Percentiles rank a stretch among this genome's conserved stretches.
phyloP scores from a whole-genome alignment of 352 stramenopile species.

The Pythium phragmitis region DNA sequence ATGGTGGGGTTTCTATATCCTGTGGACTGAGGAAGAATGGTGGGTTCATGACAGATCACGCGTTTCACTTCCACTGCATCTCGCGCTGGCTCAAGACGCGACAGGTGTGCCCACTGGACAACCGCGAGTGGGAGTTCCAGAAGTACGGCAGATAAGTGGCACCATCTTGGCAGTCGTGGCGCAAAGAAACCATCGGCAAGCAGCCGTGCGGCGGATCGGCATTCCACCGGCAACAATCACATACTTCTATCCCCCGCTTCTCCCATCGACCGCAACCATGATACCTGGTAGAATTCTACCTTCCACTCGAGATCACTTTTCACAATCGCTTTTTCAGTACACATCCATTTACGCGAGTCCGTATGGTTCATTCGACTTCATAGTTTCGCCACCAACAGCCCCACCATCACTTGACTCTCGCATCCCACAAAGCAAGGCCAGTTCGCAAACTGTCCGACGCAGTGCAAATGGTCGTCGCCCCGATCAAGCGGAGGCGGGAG shows the following conservation, averaged over 20 bases:
- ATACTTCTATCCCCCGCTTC: too few relatives aligned
- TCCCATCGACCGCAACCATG: too few relatives aligned
- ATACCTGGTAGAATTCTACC: not conserved
- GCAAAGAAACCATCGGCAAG: not conserved
- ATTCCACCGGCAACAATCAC: too few relatives aligned
- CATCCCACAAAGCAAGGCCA: too few relatives aligned
- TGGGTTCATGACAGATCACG: conserved; percentile 92
- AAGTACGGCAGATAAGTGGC: conserved; percentile 90
- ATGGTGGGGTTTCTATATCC: not conserved
- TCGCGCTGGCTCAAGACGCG: conserved; percentile 99
- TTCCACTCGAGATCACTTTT: not conserved
- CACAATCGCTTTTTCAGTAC: conserved; percentile 5
- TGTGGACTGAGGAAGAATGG: conserved; percentile 64
- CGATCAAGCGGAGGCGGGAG: conserved; percentile 21
- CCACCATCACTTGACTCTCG: too few relatives aligned
- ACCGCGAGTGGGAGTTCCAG: conserved; percentile 99
- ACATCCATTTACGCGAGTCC: not conserved
- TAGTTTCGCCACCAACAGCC: not conserved
- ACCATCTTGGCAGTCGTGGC: not conserved
- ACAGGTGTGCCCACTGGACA: conserved; percentile 98
- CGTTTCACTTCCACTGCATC: conserved; percentile 99
- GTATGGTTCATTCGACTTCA: not conserved
- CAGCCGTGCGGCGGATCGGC: too few relatives aligned
- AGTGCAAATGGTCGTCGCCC: not conserved
- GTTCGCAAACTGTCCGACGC: too few relatives aligned